Percentiles rank a stretch among this genome's conserved stretches.
Conservation (phyloP, 1,284 basidiomycete genomes). For the Irpex sp. region DNA sequence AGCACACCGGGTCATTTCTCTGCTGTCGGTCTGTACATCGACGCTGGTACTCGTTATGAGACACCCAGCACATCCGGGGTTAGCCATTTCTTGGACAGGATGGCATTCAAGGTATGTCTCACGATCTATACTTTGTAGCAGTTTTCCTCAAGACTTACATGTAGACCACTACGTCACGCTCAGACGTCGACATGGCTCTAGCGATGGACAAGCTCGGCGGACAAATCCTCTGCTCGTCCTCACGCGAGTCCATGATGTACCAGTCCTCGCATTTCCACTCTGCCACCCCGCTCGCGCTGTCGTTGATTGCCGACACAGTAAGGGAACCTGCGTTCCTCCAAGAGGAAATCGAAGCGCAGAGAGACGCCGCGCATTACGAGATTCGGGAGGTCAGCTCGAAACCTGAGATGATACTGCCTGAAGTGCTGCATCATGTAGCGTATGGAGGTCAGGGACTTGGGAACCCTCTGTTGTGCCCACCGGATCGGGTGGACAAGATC, state of each 20-base stretch:
- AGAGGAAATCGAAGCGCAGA: conserved; percentile 81
- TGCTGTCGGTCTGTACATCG: conserved; percentile 89
- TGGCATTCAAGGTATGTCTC: conserved; percentile 88
- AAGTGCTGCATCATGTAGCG: conserved; percentile 84
- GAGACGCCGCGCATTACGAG: conserved; percentile 90
- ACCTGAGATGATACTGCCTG: conserved; percentile 94
- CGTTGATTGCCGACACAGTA: conserved; percentile 89
- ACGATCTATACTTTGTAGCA: conserved; percentile 3
- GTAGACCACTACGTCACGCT: conserved; percentile 56
- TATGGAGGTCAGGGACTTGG: conserved; percentile 80
- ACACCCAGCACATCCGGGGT: conserved; percentile 70
- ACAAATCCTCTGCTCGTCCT: conserved; percentile 89
- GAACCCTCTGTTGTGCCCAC: conserved; percentile 85
- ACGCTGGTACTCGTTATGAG: conserved; percentile 94
- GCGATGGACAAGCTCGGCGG: conserved; percentile 87
- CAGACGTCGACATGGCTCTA: conserved; percentile 73
- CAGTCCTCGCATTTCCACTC: conserved; percentile 93
- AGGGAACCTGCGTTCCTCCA: conserved; percentile 72
- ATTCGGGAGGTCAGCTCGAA: conserved; percentile 84
- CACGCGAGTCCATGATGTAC: conserved; percentile 96
- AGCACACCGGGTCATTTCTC: conserved; percentile 92
- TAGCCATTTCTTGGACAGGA: conserved; percentile 89
- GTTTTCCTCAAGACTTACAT: not conserved
- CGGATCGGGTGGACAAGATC: conserved; percentile 74
- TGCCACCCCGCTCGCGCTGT: conserved; percentile 77